A percentile compares a stretch with the other conserved stretches of the same genome.
phyloP scores from a whole-genome alignment of 164 flowering plant genomes.

The Tetracentron sinense region DNA sequence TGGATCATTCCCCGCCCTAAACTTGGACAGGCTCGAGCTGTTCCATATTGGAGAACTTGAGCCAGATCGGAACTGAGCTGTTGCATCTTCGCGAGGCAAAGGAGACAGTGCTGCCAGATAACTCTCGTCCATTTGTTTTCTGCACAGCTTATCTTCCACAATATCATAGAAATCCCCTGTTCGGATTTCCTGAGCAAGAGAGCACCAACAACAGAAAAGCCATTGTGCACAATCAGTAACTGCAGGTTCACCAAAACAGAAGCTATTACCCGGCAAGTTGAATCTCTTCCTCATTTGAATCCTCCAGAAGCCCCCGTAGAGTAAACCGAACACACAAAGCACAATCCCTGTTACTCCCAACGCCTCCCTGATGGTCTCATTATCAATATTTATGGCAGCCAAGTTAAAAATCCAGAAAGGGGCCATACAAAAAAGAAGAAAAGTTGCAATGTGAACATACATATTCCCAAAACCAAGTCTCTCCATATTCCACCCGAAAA shows the following conservation, averaged over 20 bases:
- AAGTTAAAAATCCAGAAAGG: conserved; percentile 86
- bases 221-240: conserved; percentile 73
- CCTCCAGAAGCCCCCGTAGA: conserved; percentile 99
- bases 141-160: conserved; percentile 57
- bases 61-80: conserved; percentile 15
- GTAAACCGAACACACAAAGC: conserved; percentile 75
- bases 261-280: conserved; percentile 57
- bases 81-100: conserved; percentile 41
- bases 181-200: conserved; percentile 91
- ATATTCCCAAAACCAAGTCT: conserved; percentile 95
- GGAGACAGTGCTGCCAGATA: conserved; percentile 25
- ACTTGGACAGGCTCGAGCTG: conserved; percentile 16
- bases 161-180: conserved; percentile 77
- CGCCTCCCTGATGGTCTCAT: conserved; percentile 53
- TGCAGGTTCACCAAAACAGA: conserved; percentile 60
- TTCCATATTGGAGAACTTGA: conserved; percentile 22
- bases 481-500: conserved; percentile 99
- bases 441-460: conserved; percentile 93
- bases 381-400: conserved; percentile 75
- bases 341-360: conserved; percentile 58
- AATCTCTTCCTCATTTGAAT: conserved; percentile 90
- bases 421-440: conserved; percentile 73
- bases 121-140: conserved; percentile 24
- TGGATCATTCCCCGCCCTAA: conserved; percentile 11
- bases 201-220: conserved; percentile 95